A percentile compares a stretch with the other conserved stretches of the same genome.
Conservation (phyloP, 768 basidiomycete genomes). For the Amanita phalloides region DNA sequence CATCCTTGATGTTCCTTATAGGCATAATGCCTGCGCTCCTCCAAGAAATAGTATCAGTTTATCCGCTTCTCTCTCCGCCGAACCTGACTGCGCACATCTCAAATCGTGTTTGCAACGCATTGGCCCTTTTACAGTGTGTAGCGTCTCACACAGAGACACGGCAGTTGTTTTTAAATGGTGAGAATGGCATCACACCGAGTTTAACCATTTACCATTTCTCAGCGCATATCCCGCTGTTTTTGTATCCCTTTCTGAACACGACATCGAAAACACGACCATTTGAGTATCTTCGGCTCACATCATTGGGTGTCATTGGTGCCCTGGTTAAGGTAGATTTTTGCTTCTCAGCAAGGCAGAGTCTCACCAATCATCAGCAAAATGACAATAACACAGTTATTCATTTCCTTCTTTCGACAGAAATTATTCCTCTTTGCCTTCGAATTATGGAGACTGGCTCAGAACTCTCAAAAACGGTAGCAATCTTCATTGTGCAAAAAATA, state of each 20-base stretch:
- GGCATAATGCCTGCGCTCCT: slow-evolving; percentile 97
- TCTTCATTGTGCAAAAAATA: slow-evolving; percentile 99
- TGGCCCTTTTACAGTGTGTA: slow-evolving; percentile 95
- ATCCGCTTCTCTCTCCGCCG: slow-evolving; percentile 90
- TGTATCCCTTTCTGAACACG: slow-evolving; percentile 98
- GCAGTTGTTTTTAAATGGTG: slow-evolving; percentile 89
- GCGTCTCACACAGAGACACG: slow-evolving; percentile 96
- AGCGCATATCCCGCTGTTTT: slow-evolving; percentile 97
- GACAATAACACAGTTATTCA: slow-evolving; percentile 99
- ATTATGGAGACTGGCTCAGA: slow-evolving; percentile 99
- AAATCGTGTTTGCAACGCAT: slow-evolving; percentile 97
- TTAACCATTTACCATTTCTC: slow-evolving; percentile 39
- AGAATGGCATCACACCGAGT: slow-evolving; percentile 10
- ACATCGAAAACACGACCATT: slow-evolving; percentile 99
- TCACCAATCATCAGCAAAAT: slow-evolving; percentile 63
- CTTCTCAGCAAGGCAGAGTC: neutral
- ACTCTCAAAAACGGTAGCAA: slow-evolving; percentile 96
- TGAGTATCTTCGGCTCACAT: slow-evolving; percentile 97
- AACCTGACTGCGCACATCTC: slow-evolving; percentile 96
- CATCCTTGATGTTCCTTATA: slow-evolving; percentile 18
- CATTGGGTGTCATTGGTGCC: slow-evolving; percentile 97
- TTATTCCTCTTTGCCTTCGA: slow-evolving; percentile 96
- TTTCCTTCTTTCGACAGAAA: slow-evolving; percentile 97
- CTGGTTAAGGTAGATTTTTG: slow-evolving; percentile 74
- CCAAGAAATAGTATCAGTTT: slow-evolving; percentile 97